Base-by-base conservation (phyloP, 2,329 filamentous ascomycete species). In the Volutella citrinella region DNA sequence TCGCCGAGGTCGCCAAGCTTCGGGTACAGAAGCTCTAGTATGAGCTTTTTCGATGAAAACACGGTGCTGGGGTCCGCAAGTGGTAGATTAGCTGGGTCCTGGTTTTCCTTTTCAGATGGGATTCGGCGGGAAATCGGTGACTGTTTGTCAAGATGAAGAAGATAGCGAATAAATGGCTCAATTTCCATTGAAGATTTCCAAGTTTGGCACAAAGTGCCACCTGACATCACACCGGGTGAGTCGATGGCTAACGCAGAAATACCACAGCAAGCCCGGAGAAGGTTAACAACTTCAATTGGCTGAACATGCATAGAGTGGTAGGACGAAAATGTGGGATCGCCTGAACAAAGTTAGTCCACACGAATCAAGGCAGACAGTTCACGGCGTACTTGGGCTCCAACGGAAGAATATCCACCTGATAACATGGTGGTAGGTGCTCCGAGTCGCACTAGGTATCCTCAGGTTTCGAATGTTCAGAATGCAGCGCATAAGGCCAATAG, bases 401-500 rank as follows among this genome's bases (percentile, higher is more conserved):
- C 76, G 82, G 20, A 80, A 75, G 49, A 89, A 81, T 2, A 93
- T 60, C 93, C 93, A 98, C 49, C 80, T 74, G 36, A 93, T 76
- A 21, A 93, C 74, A 49, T 85, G 78, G 44, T 80, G 84, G 22
- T 79, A 81, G 5, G 81, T 84, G 23, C 71, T 70, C 46, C 81
- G 76, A 45, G 78, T 85, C 21, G 78, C 76, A 38, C 77, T 82
- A 3, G 87, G 84, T 27, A 84, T 78, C 49, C 82, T 75, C 18
- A 76, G 72, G 46, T 84, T 80, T 32, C 80, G 78, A 24, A 80
- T 66, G 36, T 80, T 74, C 21, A 93, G 68, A 25, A 94, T 60
- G 34, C 76, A 75, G 12, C 75, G 68, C 78, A 95, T 87, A 24
- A 98, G 60, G 4, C 73, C 68, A 13, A 91, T 67, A 4, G 87